Base-by-base conservation (phyloP, 345 rosid species). In the Dipteronia dyeriana region DNA sequence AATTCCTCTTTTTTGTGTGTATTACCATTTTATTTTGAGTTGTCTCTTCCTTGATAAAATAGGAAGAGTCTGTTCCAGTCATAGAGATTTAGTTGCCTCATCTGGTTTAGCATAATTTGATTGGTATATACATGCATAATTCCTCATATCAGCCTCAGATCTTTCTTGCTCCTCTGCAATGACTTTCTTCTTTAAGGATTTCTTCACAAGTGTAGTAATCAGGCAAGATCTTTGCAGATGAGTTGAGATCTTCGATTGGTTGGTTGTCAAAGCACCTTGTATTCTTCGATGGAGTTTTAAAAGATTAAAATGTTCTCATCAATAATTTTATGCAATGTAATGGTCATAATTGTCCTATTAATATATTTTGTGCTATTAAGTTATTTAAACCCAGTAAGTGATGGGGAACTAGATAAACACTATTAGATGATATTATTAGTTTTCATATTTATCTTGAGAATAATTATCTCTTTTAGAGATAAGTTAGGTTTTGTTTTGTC, bases 191-290 rank as follows among this genome's bases (percentile, higher is more conserved):
- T 97, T 83, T 81, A 93, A 79, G 79, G 97, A 95, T 91, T 82
- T 93, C 99, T 80, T 95, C 99, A 25, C 85, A 88, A 49, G 38
- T 34, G 97, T 88, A 91, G 79, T 91, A 96, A 84, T 96, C 99
- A 54, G 98, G 88, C 23, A 89, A 85, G 61, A 83, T 79, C 85
- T 90, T 96, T 47, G 79, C 86, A 77, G 93, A 84, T 20, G 86
- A 84, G 78, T 77, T 88, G 22, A 94, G 96, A 82, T 91, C 94
- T 83, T 94, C 92, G 81, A 82, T 78, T 79, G 86, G 82, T 74
- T 85, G 69, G 71, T 83, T 23, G 84, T 63, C 43, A 90, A 83
- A 80, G 68, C 78, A 79, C 97, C 91, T 78, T 89, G 92, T 74
- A 93, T 80, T 80, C 96, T 93, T 84, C 76, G 88, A 23, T 97